phyloP scores from a whole-genome alignment of 805 yeast species.

The Candida corydali region DNA sequence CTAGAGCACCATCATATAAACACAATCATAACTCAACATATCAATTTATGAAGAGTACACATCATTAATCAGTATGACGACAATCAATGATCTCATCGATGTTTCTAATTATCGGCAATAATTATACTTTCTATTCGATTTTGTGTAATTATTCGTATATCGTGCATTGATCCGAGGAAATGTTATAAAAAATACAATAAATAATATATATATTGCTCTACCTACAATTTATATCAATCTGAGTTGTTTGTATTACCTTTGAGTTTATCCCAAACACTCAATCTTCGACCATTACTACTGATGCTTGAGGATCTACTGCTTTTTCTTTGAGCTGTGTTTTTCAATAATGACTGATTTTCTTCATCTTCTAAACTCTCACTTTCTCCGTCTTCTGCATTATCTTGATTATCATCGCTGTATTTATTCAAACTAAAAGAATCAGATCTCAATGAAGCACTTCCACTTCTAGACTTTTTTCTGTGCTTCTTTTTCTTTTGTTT shows the following conservation, averaged over 20 bases:
- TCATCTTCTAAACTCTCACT: conserved; percentile 1
- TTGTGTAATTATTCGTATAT: too few species aligned
- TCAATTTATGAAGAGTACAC: too few species aligned
- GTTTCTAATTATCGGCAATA: too few species aligned
- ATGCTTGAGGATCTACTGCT: conserved; percentile 1
- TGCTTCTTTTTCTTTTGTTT: conserved; percentile 1
- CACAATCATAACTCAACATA: too few species aligned
- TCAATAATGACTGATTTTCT: conserved; percentile 8
- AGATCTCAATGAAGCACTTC: conserved; percentile 1
- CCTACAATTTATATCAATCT: too few species aligned
- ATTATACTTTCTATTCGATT: too few species aligned
- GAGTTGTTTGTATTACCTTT: background rate
- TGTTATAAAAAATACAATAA: too few species aligned
- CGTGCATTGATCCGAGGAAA: too few species aligned
- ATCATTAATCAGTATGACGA: too few species aligned
- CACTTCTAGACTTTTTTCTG: conserved; percentile 9
- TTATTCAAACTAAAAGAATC: conserved; percentile 11
- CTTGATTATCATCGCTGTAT: conserved; percentile 6
- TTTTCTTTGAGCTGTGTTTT: background rate
- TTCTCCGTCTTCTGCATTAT: conserved; percentile 6
- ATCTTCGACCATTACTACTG: conserved; percentile 2
- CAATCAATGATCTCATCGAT: too few species aligned
- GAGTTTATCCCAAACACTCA: conserved; percentile 5
- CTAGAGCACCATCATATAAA: too few species aligned
- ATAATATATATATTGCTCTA: too few species aligned